These are phyloP conservation scores for Leishmania lainsoni DNA, from an alignment of 208 protist genomes.

Conservation along the genomic window DNA sequence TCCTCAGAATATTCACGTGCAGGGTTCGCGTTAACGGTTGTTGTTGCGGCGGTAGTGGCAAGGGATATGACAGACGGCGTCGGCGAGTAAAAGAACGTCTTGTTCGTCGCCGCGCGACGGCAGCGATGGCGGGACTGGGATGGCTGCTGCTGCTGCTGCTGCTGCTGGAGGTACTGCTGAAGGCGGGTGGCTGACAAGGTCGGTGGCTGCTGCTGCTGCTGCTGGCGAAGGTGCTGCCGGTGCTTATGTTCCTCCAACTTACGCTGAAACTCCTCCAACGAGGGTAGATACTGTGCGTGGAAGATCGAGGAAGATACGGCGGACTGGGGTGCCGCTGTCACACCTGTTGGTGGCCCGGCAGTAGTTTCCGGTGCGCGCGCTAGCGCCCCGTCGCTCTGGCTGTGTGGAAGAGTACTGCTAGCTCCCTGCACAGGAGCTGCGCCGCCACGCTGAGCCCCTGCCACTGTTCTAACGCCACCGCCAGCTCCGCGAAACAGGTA, in stretches of 20 bases:
- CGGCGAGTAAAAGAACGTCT: slow-evolving; percentile 28
- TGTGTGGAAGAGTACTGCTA: background rate
- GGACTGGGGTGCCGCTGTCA: background rate
- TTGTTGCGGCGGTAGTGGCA: slow-evolving; percentile 14
- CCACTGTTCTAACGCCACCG: background rate
- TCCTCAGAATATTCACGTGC: slow-evolving; percentile 3
- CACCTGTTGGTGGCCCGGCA: slow-evolving; percentile 1
- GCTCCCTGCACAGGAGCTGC: background rate
- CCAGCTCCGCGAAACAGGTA: slow-evolving; percentile 14
- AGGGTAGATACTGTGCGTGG: slow-evolving; percentile 35
- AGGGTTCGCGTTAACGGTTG: background rate
- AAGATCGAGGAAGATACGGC: slow-evolving; percentile 23
- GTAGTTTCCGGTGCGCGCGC: background rate
- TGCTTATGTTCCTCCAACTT: slow-evolving; percentile 26
- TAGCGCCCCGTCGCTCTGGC: slow-evolving; percentile 3
- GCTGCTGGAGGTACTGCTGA: slow-evolving; percentile 23
- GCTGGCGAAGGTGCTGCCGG: slow-evolving; percentile 23
- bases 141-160: slow-evolving; percentile 14
- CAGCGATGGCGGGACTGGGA: slow-evolving; percentile 1
- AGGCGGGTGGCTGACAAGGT: slow-evolving; percentile 29
- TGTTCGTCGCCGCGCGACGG: slow-evolving; percentile 23
- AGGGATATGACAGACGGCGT: slow-evolving; percentile 22
- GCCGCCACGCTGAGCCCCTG: background rate
- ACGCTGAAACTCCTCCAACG: slow-evolving; percentile 39
- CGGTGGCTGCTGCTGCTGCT: slow-evolving; percentile 14